Evolutionary conservation across 176 grass and related monocot species (phyloP), one percentile per base, ranked within the genome.

Genomic region (Olyra latifolia): DNA sequence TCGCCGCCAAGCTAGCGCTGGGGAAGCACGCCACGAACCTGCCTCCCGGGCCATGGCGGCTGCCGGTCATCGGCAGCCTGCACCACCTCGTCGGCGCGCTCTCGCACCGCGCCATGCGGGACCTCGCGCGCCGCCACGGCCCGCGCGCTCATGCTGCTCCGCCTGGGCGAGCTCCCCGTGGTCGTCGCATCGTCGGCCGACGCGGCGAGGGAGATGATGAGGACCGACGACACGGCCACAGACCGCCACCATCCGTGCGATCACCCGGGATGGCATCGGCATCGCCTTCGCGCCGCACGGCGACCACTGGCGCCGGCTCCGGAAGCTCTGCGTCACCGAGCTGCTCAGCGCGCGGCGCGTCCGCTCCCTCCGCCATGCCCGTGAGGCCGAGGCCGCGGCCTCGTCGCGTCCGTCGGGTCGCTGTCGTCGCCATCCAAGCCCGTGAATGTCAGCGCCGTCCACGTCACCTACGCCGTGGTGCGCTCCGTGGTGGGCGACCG

Each of bases 91-190:
- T 79, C 12, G 83, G 87, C 6, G 27, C 32, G 5, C 81, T 91
- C 42, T 85, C 81, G 20, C 89, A 91, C 85, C 85, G 73, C 17
- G 48, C 71, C 57, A 46, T 91, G 71, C 58, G 81, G 0, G 71
- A 76, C 72, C 71, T 88, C 1, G 64, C 85, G 15, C n/a, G 74
- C 28, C 71, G 62, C 2, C 87, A 80, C 48, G 83, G 83, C 29
- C 83, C 80, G n/a, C n/a, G n/a, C n/a, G 22, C 75, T 89, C 13
- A 89, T 89, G 79, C 55, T 89, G 69, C 83, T 89, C 74, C 83
- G 65, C 22, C 24, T 92, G 19, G 86, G 90, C 7, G 79, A 92
- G 75, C 52, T 86, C 62, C 79, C 55, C 55, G 87, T 87, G 29
- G 69, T 92, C 8, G 74, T 92, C 39, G 56, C 80, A 46, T 83